Base-by-base conservation (phyloP, 2,329 filamentous ascomycete species). In the Neofusicoccum kwambonambiense region DNA sequence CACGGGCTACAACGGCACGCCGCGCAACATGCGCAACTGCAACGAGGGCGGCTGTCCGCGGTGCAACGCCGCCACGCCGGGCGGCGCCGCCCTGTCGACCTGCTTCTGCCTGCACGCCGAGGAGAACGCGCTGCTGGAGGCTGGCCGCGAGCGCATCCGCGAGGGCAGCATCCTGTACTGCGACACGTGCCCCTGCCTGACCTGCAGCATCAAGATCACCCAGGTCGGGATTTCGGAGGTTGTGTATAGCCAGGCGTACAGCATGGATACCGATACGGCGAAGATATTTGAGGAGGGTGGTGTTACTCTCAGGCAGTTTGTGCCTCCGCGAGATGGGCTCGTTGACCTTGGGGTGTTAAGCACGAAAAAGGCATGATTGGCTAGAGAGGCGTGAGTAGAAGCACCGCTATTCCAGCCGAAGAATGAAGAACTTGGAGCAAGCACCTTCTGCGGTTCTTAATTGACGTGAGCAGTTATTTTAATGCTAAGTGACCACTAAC, bases 1-100 rank as follows among this genome's bases (percentile, higher is more conserved):
- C 74, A 99, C 95, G 0, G 95, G 95, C 19, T 99, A 99, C 81
- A 99, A 99, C 78, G 95, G 95, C 67, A 98, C 95, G n/a, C 93
- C 95, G 11, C 85, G 94, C 22, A 90, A 93, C 49, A 83, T 97
- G 72, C 87, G 82, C 64, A 99, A 99, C 79, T 99, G 95, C 80
- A 91, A 90, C 70, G 91, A 96, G 72, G 95, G 95, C 69, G 95
- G 95, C 57, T 99, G 95, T 70, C 80, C 83, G 11, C 86, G 95
- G 56, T 99, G 95, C 79, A 98, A 99, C 77, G 85, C 86, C 61
- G 90, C 87, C 5, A 84, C 87, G 64, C 84, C 85, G 35, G 86
- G 84, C 31, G 95, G 95, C 27, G 84, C 89, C 51, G 88, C 86
- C 0, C 84, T 99, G 19, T 88, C 89, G 4, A 97, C 94, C 5